Base-by-base conservation (phyloP, 495 filamentous ascomycete genomes). In the Aspergillus olivimuriae region DNA sequence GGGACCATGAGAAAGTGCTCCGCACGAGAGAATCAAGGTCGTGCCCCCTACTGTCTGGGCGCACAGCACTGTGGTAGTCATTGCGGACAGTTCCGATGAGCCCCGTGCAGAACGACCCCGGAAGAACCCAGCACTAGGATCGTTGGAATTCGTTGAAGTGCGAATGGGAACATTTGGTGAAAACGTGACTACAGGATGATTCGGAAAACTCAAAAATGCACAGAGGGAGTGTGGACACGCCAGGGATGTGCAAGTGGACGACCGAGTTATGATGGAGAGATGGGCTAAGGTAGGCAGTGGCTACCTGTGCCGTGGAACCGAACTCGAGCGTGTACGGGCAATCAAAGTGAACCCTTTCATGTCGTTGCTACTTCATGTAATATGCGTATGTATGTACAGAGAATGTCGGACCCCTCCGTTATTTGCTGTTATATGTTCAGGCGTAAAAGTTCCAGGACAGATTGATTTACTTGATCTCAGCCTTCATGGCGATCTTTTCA, bases 401-500 rank as follows among this genome's bases (percentile, higher is more conserved):
- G 3, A 32, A 15, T 16, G 15, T n/a, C 32, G 15, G 9, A 34
- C 15, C 32, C 32, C n/a, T n/a, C n/a, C n/a, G n/a, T n/a, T n/a
- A n/a, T n/a, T n/a, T n/a, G n/a, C n/a, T n/a, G n/a, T n/a, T n/a
- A n/a, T n/a, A n/a, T n/a, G n/a, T n/a, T n/a, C n/a, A n/a, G n/a
- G n/a, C n/a, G 14, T 41, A 30, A 5, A 41, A 8, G 10, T 4
- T 4, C 12, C 20, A 15, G 9, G 15, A 1, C 28, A 20, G 16
- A 4, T 28, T 18, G 20, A 15, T 43, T 26, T 35, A 26, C 23
- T 19, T 37, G 36, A 75, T 70, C 43, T 68, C 65, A 17, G 68
- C 72, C 51, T 65, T 66, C 75, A 78, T 76, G 0, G 61, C 65
- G n/a, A 68, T 50, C 22, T 50, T 55, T 12, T 58, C 72, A 26